Conservation (phyloP, 139 green algal genomes). For the Picochlorum costavermella region DNA sequence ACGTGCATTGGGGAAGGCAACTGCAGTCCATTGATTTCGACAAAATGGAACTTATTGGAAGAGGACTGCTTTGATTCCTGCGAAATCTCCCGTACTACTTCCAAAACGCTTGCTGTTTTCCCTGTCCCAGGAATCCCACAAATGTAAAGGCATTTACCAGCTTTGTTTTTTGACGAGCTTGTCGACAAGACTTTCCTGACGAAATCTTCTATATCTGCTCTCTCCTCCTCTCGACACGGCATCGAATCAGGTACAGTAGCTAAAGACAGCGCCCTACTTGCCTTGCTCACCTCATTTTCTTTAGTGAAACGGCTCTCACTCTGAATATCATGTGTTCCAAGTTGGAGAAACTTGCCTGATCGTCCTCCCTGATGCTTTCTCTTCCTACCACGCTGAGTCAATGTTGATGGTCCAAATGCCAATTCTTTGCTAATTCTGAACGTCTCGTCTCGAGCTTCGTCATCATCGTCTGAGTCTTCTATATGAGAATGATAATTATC, state of each 20-base stretch:
- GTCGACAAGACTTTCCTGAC: slow-evolving; percentile 43
- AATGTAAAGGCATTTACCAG: slow-evolving; percentile 82
- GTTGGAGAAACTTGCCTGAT: slow-evolving; percentile 6
- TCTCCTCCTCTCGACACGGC: slow-evolving; percentile 77
- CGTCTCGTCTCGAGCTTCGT: slow-evolving; percentile 9
- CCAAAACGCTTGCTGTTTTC: slow-evolving; percentile 86
- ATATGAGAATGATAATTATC: not conserved
- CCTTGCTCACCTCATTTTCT: slow-evolving; percentile 23
- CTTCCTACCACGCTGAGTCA: not conserved
- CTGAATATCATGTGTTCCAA: slow-evolving; percentile 17
- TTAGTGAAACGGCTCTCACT: slow-evolving; percentile 2
- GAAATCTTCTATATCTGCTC: slow-evolving; percentile 47
- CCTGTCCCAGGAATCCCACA: slow-evolving; percentile 92
- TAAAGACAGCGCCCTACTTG: slow-evolving; percentile 46
- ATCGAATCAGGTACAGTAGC: slow-evolving; percentile 44
- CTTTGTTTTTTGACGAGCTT: slow-evolving; percentile 27
- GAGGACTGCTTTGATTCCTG: slow-evolving; percentile 4
- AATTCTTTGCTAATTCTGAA: slow-evolving; percentile 4
- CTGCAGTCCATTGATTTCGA: slow-evolving; percentile 84
- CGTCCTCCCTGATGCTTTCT: slow-evolving; percentile 12
- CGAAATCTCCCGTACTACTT: slow-evolving; percentile 39
- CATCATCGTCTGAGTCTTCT: slow-evolving; percentile 6
- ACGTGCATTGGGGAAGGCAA: slow-evolving; percentile 80
- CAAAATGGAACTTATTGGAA: slow-evolving; percentile 65
- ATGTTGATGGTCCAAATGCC: not conserved